phyloP scores from a whole-genome alignment of 164 flowering plant species.

The Chimonanthus salicifolius region DNA sequence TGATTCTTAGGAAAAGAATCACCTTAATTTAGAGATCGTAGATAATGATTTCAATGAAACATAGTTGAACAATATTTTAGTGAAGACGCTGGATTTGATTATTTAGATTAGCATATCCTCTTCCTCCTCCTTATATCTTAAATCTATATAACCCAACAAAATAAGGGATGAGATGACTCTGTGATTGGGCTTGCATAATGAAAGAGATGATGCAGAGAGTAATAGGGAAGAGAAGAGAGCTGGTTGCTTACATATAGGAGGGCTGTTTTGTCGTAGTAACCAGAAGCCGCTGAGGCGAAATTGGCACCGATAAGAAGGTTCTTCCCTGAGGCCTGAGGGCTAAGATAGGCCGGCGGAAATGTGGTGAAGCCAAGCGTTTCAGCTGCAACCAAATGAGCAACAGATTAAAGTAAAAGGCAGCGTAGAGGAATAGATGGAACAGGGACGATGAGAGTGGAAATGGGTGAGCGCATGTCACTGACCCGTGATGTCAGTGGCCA shows the following conservation, averaged over 20 bases:
- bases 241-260: constrained; percentile 40
- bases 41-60: no score
- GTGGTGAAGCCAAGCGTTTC: constrained; percentile 78
- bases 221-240: neutral
- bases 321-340: constrained; percentile 86
- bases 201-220: neutral
- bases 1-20: no score
- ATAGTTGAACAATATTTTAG: no score
- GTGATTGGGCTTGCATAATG: neutral
- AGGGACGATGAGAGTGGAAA: neutral
- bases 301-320: constrained; percentile 85
- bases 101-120: no score
- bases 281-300: constrained; percentile 93
- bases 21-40: no score
- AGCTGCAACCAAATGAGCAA: constrained; percentile 41
- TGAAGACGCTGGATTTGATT: no score
- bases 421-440: neutral
- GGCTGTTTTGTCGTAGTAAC: constrained; percentile 80
- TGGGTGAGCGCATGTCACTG: constrained; percentile 4
- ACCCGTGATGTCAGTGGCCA: constrained; percentile 94
- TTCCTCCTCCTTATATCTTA: no score
- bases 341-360: constrained; percentile 76
- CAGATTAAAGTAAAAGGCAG: neutral
- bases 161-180: neutral
- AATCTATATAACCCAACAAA: no score